Percentiles rank a stretch among this genome's conserved stretches.
phyloP scores from a whole-genome alignment of 2,329 filamentous ascomycete species.

The Zymoseptoria ardabiliae region DNA sequence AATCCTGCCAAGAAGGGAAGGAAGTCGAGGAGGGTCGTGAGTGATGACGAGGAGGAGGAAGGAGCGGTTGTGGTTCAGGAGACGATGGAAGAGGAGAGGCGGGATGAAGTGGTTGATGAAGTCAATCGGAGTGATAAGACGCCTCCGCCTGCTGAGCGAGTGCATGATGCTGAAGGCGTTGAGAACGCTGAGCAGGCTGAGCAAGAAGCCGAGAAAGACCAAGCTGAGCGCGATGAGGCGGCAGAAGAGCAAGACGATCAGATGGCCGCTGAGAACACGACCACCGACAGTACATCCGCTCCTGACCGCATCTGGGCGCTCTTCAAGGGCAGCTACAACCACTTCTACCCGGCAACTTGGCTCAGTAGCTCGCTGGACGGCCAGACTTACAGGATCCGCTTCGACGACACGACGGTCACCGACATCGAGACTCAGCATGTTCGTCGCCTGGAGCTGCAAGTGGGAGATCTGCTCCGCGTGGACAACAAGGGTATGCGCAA shows the following conservation, averaged over 20 bases:
- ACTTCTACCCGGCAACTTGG: slow-evolving; percentile 56
- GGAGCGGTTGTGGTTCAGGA: not conserved
- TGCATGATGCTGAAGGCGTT: not conserved
- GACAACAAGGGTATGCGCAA: slow-evolving; percentile 39
- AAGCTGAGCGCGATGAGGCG: not conserved
- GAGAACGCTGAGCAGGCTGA: not conserved
- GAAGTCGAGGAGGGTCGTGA: not conserved
- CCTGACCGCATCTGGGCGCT: slow-evolving; percentile 51
- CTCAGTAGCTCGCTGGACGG: slow-evolving; percentile 39
- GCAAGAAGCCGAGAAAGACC: not conserved
- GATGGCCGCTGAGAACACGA: not conserved
- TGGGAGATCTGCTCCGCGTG: slow-evolving; percentile 42
- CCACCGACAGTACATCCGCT: slow-evolving; percentile 1
- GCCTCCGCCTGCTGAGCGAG: not conserved
- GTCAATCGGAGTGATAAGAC: not conserved
- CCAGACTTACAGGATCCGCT: slow-evolving; percentile 40
- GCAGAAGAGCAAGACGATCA: not conserved
- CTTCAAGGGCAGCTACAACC: slow-evolving; percentile 46
- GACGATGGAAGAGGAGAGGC: not conserved
- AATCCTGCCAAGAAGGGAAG: not conserved
- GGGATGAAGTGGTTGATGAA: slow-evolving; percentile 2
- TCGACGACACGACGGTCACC: slow-evolving; percentile 40
- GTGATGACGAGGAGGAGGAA: not conserved
- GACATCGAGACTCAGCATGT: slow-evolving; percentile 36
- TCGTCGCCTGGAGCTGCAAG: slow-evolving; percentile 35